phyloP scores from a whole-genome alignment of 306 rosid species.

The Canavalia ensiformis region DNA sequence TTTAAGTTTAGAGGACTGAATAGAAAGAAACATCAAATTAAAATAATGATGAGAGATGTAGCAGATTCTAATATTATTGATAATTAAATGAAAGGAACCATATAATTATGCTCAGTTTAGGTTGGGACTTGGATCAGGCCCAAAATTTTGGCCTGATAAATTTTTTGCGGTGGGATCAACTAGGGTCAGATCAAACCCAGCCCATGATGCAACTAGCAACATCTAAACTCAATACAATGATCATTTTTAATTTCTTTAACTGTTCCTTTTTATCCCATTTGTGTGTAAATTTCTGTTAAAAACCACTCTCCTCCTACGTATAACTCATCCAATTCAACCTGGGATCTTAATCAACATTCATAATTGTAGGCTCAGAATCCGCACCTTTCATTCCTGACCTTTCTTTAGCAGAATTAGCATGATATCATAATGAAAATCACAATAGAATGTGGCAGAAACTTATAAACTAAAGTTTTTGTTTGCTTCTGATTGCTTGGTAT shows the following conservation, averaged over 20 bases:
- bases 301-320: constrained; percentile 25
- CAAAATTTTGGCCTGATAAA: too few species aligned
- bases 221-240: neutral
- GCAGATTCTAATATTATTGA: too few species aligned
- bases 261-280: constrained; percentile 20
- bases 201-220: neutral
- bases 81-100: too few species aligned
- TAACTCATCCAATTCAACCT: neutral
- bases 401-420: constrained; percentile 19
- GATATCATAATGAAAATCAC: constrained; percentile 16
- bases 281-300: constrained; percentile 1
- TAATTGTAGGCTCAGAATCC: constrained; percentile 5
- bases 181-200: neutral
- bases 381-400: constrained; percentile 12
- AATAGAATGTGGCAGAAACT: neutral
- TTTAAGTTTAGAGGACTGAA: too few species aligned
- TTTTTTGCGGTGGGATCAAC: too few species aligned
- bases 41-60: too few species aligned
- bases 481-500: neutral
- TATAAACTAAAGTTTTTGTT: constrained; percentile 5
- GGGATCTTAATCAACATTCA: neutral
- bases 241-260: constrained; percentile 6
- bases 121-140: too few species aligned
- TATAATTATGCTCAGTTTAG: too few species aligned
- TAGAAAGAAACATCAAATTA: too few species aligned